phyloP scores from a whole-genome alignment of 768 basidiomycete species.

The Termitomyces heimii region DNA sequence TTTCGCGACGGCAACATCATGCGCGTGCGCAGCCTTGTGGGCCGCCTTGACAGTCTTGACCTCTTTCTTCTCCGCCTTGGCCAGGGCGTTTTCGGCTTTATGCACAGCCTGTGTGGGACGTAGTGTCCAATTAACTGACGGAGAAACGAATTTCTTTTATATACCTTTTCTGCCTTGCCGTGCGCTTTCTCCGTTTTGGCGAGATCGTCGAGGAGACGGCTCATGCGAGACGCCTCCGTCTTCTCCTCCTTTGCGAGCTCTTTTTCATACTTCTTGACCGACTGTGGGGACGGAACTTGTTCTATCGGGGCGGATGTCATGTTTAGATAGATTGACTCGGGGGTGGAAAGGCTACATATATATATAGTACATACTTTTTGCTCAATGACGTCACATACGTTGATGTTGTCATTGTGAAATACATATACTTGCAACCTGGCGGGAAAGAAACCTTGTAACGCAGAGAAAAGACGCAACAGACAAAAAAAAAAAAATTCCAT shows the following conservation, averaged over 20 bases:
- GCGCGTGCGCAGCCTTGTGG: conserved; percentile 46
- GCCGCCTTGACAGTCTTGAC: conserved; percentile 42
- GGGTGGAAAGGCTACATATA: too few relatives aligned
- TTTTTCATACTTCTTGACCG: conserved; percentile 10
- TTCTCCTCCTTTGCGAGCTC: conserved; percentile 11
- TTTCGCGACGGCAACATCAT: conserved; percentile 41
- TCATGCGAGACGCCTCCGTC: conserved; percentile 8
- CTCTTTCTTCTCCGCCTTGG: conserved; percentile 45
- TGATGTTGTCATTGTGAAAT: too few relatives aligned
- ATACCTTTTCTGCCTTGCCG: conserved; percentile 8
- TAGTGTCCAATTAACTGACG: too few relatives aligned
- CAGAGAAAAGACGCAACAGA: too few relatives aligned
- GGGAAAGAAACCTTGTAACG: too few relatives aligned
- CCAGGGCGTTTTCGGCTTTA: conserved; percentile 8
- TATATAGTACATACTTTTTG: too few relatives aligned
- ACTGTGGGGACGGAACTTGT: background rate
- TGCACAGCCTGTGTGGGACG: conserved; percentile 11
- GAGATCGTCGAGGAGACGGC: conserved; percentile 10
- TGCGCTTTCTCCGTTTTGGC: conserved; percentile 7
- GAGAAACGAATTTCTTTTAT: too few relatives aligned
- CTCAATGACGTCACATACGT: too few relatives aligned
- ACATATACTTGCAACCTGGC: too few relatives aligned
- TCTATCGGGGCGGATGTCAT: background rate
- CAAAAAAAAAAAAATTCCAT: too few relatives aligned
- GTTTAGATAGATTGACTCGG: too few relatives aligned